Conservation (phyloP, 345 rosid species). For the Boechera stricta region DNA sequence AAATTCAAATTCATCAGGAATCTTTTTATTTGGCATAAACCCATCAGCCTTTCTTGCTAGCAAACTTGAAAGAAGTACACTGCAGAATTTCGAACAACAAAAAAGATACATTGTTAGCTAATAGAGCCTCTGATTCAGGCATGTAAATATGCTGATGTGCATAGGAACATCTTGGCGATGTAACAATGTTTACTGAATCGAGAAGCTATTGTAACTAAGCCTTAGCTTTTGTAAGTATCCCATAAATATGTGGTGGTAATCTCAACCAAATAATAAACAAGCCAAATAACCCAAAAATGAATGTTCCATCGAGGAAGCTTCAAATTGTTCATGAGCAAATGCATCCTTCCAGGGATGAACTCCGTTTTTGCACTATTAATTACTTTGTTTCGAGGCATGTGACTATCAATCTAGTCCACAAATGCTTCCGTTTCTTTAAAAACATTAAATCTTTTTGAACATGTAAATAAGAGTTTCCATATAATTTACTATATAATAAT, state of each 20-base stretch:
- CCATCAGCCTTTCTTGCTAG: slow-evolving; percentile 61
- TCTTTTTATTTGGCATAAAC: slow-evolving; percentile 55
- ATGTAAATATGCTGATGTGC: slow-evolving; percentile 24
- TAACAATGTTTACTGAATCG: slow-evolving; percentile 15
- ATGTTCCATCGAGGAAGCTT: slow-evolving; percentile 10
- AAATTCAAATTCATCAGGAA: slow-evolving; percentile 70
- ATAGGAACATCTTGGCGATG: not conserved
- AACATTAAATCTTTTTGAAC: not conserved
- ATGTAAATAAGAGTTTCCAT: slow-evolving; percentile 2
- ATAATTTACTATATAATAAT: not conserved
- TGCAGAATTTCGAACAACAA: slow-evolving; percentile 55
- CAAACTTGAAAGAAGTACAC: slow-evolving; percentile 75
- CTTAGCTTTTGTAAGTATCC: slow-evolving; percentile 7
- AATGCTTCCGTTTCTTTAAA: not conserved
- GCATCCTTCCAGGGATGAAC: slow-evolving; percentile 9
- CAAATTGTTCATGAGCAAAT: slow-evolving; percentile 11
- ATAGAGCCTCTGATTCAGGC: slow-evolving; percentile 10
- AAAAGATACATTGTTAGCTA: not conserved
- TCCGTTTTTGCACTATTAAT: not conserved
- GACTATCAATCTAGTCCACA: slow-evolving; percentile 21
- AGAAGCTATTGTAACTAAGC: slow-evolving; percentile 18
- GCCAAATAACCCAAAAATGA: slow-evolving; percentile 2
- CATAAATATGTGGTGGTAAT: not conserved
- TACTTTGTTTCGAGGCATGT: slow-evolving; percentile 14
- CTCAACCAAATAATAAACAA: slow-evolving; percentile 23